Evolutionary conservation across 75 land plant genomes (phyloP).

Genomic region (Selaginella moellendorffii): DNA sequence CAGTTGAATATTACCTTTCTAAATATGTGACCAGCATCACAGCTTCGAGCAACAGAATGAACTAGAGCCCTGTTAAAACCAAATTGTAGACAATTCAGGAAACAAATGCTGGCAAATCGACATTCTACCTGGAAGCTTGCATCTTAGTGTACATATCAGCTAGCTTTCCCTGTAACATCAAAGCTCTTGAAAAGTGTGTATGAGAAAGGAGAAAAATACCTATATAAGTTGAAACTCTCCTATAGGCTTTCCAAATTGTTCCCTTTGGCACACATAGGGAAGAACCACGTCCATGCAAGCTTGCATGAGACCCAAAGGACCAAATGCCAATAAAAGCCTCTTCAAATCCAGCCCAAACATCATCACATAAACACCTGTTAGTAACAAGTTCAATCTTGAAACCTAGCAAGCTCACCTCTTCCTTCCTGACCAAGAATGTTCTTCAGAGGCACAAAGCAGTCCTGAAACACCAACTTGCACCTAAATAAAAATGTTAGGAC

Average conservation of each 20-base stretch:
- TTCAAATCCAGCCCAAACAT: constrained; percentile 97
- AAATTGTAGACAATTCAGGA: too few relatives aligned
- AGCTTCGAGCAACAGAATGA: constrained; percentile 87
- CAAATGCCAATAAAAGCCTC: constrained; percentile 87
- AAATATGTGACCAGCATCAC: constrained; percentile 72
- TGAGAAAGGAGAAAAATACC: constrained; percentile 22
- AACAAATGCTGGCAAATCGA: not conserved
- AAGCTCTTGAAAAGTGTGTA: constrained; percentile 8
- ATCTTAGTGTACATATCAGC: constrained; percentile 97
- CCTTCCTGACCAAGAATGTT: constrained; percentile 95
- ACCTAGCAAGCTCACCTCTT: too few relatives aligned
- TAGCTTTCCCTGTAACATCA: constrained; percentile 58
- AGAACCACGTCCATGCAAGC: constrained; percentile 83
- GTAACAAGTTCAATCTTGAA: not conserved
- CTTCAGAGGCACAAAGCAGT: constrained; percentile 91
- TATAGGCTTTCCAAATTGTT: constrained; percentile 92
- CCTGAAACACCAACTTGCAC: constrained; percentile 97
- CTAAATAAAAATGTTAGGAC: constrained; percentile 29
- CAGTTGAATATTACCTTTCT: constrained; percentile 40
- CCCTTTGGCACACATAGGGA: constrained; percentile 81
- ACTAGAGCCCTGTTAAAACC: constrained; percentile 58
- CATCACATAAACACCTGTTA: constrained; percentile 98
- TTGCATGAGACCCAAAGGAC: constrained; percentile 96
- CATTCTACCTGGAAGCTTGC: constrained; percentile 76
- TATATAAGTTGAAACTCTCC: constrained; percentile 98